A percentile compares a stretch with the other conserved stretches of the same genome.
Conservation (phyloP, 108 stramenopile species). For the Fistulifera pelliculosa region DNA sequence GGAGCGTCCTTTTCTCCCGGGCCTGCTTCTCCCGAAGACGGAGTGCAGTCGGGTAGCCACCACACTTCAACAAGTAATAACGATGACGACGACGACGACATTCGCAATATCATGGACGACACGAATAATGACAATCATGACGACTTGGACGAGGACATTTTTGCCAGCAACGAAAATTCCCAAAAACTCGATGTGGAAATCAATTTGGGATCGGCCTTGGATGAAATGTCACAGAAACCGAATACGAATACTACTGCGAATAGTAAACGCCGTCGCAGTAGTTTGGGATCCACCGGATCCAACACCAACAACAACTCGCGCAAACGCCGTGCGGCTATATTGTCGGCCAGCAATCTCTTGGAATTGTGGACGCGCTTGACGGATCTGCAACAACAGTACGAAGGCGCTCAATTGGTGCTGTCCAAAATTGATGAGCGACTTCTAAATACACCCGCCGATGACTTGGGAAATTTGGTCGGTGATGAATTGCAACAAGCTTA, state of each 20-base stretch:
- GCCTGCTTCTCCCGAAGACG: slow-evolving; percentile 6
- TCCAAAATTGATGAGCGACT: slow-evolving; percentile 12
- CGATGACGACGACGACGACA: slow-evolving; percentile 38
- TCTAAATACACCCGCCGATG: slow-evolving; percentile 9
- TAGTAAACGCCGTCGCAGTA: slow-evolving; percentile 38
- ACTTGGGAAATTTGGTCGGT: slow-evolving; percentile 20
- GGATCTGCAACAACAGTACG: slow-evolving; percentile 22
- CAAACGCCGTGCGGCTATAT: slow-evolving; percentile 9
- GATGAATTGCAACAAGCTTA: slow-evolving; percentile 30
- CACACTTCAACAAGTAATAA: slow-evolving; percentile 17
- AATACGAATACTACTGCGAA: slow-evolving; percentile 10
- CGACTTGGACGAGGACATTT: slow-evolving; percentile 30
- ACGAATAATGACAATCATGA: slow-evolving; percentile 2
- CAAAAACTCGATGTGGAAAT: slow-evolving; percentile 42
- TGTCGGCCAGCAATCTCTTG: slow-evolving; percentile 32
- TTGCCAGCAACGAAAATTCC: slow-evolving; percentile 28
- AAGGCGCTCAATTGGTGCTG: slow-evolving; percentile 17
- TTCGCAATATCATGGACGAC: slow-evolving; percentile 12
- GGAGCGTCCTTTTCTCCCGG: background rate
- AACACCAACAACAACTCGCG: background rate
- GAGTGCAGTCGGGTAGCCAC: slow-evolving; percentile 11
- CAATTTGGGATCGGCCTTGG: slow-evolving; percentile 22
- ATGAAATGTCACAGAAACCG: background rate
- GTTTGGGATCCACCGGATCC: background rate
- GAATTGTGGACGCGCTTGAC: slow-evolving; percentile 34